Evolutionary conservation across 805 yeast species (phyloP).

Genomic region (Clavispora asparagi): DNA sequence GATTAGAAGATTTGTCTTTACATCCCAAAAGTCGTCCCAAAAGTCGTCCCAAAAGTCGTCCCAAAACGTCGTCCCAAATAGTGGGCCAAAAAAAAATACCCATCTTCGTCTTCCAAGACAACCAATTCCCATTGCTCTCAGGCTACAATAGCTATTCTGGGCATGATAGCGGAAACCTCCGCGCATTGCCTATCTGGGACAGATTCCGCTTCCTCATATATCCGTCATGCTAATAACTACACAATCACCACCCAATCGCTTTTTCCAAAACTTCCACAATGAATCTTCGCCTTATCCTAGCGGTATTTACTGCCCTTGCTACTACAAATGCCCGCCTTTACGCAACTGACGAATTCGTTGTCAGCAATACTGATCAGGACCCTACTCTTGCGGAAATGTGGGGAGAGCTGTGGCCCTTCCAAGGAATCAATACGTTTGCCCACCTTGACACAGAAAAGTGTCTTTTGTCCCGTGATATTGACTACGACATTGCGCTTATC

Average conservation of each 20-base stretch:
- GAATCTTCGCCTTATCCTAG: neutral
- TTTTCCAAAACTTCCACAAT: neutral
- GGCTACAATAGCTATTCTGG: neutral
- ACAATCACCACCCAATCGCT: too few species aligned
- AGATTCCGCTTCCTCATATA: neutral
- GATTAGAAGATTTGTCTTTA: too few species aligned
- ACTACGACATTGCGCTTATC: conserved; percentile 65
- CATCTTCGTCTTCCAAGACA: too few species aligned
- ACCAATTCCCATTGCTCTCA: too few species aligned
- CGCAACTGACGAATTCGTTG: conserved; percentile 2
- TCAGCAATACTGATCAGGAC: neutral
- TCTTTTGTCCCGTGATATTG: conserved; percentile 39
- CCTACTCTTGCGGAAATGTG: conserved; percentile 51
- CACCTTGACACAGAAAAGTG: conserved; percentile 62
- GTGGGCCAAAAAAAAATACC: too few species aligned
- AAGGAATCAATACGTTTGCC: conserved; percentile 68
- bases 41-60: too few species aligned
- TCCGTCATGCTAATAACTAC: too few species aligned
- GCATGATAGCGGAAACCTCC: neutral
- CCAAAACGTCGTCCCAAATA: too few species aligned
- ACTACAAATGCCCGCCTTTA: conserved; percentile 5
- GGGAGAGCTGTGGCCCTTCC: conserved; percentile 73
- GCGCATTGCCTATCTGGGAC: neutral
- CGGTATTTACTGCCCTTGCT: neutral
- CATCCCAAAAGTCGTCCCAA: too few species aligned